Conservation (phyloP, 768 basidiomycete species). For the Cytidiella melzeri region DNA sequence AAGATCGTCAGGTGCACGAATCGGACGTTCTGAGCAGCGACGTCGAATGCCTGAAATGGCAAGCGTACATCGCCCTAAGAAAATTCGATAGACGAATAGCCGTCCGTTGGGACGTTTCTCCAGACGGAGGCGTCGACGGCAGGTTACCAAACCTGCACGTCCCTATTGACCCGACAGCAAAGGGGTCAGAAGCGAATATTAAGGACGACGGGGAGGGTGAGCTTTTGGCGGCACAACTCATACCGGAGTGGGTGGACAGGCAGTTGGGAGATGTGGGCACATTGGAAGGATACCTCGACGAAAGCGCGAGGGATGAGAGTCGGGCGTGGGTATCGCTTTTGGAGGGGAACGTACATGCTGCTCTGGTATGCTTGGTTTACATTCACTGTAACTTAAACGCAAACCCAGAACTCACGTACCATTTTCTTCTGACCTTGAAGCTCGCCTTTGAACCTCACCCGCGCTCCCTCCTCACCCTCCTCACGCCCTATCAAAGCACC, state of each 20-base stretch:
- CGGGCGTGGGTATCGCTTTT: constrained; percentile 78
- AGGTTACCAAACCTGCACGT: constrained; percentile 68
- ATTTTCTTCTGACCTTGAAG: not conserved
- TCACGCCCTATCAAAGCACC: constrained; percentile 30
- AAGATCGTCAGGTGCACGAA: not conserved
- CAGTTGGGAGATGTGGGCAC: constrained; percentile 34
- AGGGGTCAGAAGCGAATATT: constrained; percentile 17
- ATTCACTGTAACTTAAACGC: not conserved
- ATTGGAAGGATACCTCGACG: constrained; percentile 64
- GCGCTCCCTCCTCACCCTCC: constrained; percentile 36
- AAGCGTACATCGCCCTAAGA: constrained; percentile 73
- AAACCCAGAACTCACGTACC: not conserved
- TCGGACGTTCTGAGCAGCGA: constrained; percentile 52
- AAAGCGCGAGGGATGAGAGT: constrained; percentile 61
- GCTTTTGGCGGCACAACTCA: constrained; percentile 58
- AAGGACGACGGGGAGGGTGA: constrained; percentile 32
- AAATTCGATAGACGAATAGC: constrained; percentile 24
- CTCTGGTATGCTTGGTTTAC: constrained; percentile 40
- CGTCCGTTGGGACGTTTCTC: constrained; percentile 62
- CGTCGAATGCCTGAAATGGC: constrained; percentile 88
- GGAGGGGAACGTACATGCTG: constrained; percentile 72
- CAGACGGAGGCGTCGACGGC: constrained; percentile 63
- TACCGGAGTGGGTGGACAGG: constrained; percentile 70
- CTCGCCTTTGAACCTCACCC: not conserved
- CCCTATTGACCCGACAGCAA: constrained; percentile 27